A percentile compares a stretch with the other conserved stretches of the same genome.
Conservation (phyloP, 1,139 yeast species). For the Debaryomyces psychrophilus region DNA sequence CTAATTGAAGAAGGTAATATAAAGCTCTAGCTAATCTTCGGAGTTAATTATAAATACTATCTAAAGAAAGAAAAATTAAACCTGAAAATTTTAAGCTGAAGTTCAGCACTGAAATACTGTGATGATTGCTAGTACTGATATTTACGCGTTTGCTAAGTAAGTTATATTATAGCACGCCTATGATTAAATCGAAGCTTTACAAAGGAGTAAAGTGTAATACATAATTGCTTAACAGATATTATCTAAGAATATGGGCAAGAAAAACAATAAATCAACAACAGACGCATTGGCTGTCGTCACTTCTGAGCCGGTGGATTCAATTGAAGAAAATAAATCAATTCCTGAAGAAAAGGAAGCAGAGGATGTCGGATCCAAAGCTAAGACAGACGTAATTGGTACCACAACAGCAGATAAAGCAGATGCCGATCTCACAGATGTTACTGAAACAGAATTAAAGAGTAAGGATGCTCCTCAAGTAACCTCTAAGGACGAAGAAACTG, state of each 20-base stretch:
- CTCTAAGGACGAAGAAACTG: slow-evolving; percentile 8
- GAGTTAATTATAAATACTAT: slow-evolving; percentile 41
- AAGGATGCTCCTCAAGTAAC: slow-evolving; percentile 3
- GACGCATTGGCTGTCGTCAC: slow-evolving; percentile 37
- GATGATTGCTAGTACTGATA: neutral
- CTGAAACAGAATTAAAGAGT: slow-evolving; percentile 2
- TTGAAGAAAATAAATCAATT: slow-evolving; percentile 13
- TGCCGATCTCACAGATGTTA: slow-evolving; percentile 10
- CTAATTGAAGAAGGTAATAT: slow-evolving; percentile 40
- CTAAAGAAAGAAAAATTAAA: slow-evolving; percentile 20
- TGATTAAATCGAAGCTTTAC: neutral
- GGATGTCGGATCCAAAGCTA: slow-evolving; percentile 14
- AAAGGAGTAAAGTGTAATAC: neutral
- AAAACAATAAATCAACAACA: slow-evolving; percentile 19
- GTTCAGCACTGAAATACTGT: neutral
- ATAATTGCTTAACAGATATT: neutral
- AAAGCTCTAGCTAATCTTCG: slow-evolving; percentile 63
- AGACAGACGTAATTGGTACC: slow-evolving; percentile 2
- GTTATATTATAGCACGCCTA: neutral
- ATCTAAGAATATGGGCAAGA: slow-evolving; percentile 8
- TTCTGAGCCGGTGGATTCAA: slow-evolving; percentile 37
- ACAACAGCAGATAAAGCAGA: slow-evolving; percentile 13
- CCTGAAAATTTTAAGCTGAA: slow-evolving; percentile 8
- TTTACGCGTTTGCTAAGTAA: slow-evolving; percentile 4
- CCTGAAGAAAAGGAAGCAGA: slow-evolving; percentile 3